Conservation (phyloP, 306 rosid genomes). For the Pyrus communis region DNA sequence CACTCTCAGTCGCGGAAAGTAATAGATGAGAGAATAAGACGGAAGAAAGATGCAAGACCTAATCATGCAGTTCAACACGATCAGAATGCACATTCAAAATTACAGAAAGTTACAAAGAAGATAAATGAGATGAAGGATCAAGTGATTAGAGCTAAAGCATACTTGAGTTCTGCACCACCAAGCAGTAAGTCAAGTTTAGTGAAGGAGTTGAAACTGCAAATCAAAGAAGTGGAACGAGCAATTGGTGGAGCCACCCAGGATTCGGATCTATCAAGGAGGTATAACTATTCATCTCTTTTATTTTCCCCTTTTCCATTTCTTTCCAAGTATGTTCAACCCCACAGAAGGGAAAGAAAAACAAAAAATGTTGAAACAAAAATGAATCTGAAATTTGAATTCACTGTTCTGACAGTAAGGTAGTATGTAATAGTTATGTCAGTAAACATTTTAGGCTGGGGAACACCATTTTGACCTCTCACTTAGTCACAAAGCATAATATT, state of each 20-base stretch:
- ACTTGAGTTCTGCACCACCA: slow-evolving; percentile 61
- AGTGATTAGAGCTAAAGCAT: slow-evolving; percentile 75
- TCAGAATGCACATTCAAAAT: slow-evolving; percentile 22
- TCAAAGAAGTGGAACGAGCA: slow-evolving; percentile 72
- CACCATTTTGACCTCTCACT: slow-evolving; percentile 9
- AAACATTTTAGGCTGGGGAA: slow-evolving; percentile 1
- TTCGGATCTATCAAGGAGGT: slow-evolving; percentile 75
- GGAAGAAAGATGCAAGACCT: slow-evolving; percentile 19
- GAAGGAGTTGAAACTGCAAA: slow-evolving; percentile 74
- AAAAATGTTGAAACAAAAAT: neutral
- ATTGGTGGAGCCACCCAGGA: slow-evolving; percentile 58
- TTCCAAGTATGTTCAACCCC: neutral
- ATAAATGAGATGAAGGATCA: slow-evolving; percentile 78
- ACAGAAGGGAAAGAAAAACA: neutral
- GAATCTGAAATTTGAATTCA: neutral
- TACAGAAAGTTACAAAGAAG: slow-evolving; percentile 34
- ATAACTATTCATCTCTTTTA: slow-evolving; percentile 10
- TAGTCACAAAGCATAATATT: slow-evolving; percentile 14
- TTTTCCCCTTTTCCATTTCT: slow-evolving; percentile 8
- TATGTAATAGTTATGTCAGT: neutral
- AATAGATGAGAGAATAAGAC: slow-evolving; percentile 24
- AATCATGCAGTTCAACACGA: slow-evolving; percentile 20
- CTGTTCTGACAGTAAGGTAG: slow-evolving; percentile 6
- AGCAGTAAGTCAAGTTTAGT: slow-evolving; percentile 55
- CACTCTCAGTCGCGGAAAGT: slow-evolving; percentile 20